phyloP scores from a whole-genome alignment of 495 filamentous ascomycete genomes.

The Penicillium steckii region DNA sequence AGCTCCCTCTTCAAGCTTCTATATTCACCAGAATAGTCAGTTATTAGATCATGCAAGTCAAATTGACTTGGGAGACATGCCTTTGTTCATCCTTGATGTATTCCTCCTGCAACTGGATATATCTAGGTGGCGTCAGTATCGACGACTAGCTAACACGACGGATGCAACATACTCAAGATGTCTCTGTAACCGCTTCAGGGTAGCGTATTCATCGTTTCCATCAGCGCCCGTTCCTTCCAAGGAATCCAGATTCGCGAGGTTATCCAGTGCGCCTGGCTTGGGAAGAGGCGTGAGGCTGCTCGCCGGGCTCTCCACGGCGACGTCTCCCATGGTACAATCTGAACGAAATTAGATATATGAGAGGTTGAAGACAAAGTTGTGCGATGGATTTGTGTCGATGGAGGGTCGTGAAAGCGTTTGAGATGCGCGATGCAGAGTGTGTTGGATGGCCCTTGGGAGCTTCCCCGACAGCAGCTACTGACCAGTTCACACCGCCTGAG shows the following conservation, averaged over 20 bases:
- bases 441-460: constrained; percentile 11
- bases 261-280: constrained; percentile 72
- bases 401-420: constrained; percentile 6
- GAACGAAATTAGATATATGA: background rate
- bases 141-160: background rate
- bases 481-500: too few relatives aligned
- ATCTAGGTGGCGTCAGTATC: constrained; percentile 53
- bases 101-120: constrained; percentile 97
- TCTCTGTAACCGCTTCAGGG: constrained; percentile 90
- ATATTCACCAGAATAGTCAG: constrained; percentile 14
- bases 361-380: background rate
- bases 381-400: background rate
- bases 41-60: background rate
- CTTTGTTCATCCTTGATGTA: constrained; percentile 99
- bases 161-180: constrained; percentile 74
- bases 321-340: constrained; percentile 68
- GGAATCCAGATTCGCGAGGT: constrained; percentile 85
- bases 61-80: constrained; percentile 37
- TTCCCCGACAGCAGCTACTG: too few relatives aligned
- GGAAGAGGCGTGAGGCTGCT: constrained; percentile 71
- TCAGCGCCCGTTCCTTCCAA: constrained; percentile 80
- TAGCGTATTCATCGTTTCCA: constrained; percentile 88
- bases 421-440: constrained; percentile 17
- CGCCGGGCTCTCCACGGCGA: constrained; percentile 75
- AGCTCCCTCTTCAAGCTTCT: constrained; percentile 97